Evolutionary conservation across 2,329 filamentous ascomycete species (phyloP).

Genomic region (Ascochyta clinopodiicola): DNA sequence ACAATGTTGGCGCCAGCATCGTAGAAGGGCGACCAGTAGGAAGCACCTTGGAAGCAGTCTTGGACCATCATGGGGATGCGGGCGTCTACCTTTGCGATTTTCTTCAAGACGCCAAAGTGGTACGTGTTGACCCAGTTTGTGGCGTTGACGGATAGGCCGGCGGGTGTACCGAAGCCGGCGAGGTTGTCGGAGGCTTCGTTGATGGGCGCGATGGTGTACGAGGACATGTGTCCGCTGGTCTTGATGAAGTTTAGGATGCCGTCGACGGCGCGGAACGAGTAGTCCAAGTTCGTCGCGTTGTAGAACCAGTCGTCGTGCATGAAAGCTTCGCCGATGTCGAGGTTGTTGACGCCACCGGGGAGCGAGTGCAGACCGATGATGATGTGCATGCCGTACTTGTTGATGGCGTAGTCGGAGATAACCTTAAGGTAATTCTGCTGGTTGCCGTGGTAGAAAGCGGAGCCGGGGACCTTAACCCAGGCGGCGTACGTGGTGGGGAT

Average conservation of each 20-base stretch:
- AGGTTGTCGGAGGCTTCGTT: slow-evolving; percentile 48
- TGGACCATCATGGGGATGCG: slow-evolving; percentile 23
- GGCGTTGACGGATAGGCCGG: slow-evolving; percentile 35
- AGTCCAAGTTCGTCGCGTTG: slow-evolving; percentile 44
- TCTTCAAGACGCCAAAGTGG: slow-evolving; percentile 25
- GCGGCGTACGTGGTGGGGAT: slow-evolving; percentile 48
- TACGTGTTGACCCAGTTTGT: slow-evolving; percentile 43
- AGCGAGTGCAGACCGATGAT: slow-evolving; percentile 43
- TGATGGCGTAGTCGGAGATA: slow-evolving; percentile 46
- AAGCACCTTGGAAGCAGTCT: slow-evolving; percentile 19
- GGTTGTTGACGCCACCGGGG: slow-evolving; percentile 39
- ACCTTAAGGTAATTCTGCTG: slow-evolving; percentile 34
- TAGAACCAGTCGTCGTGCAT: slow-evolving; percentile 44
- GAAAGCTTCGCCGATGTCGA: slow-evolving; percentile 12
- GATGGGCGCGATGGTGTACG: slow-evolving; percentile 46
- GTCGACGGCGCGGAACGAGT: slow-evolving; percentile 41
- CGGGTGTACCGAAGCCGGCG: slow-evolving; percentile 37
- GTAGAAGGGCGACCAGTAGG: slow-evolving; percentile 19
- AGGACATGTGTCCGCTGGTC: slow-evolving; percentile 30
- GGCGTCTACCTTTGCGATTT: slow-evolving; percentile 22
- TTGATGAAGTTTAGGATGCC: slow-evolving; percentile 41
- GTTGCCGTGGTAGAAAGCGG: slow-evolving; percentile 41
- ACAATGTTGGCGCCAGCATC: slow-evolving; percentile 5
- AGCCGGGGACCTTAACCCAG: slow-evolving; percentile 45
- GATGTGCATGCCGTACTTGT: slow-evolving; percentile 45